A percentile compares a stretch with the other conserved stretches of the same genome.
Conservation (phyloP, 805 yeast genomes). For the Candida taoyuanica region DNA sequence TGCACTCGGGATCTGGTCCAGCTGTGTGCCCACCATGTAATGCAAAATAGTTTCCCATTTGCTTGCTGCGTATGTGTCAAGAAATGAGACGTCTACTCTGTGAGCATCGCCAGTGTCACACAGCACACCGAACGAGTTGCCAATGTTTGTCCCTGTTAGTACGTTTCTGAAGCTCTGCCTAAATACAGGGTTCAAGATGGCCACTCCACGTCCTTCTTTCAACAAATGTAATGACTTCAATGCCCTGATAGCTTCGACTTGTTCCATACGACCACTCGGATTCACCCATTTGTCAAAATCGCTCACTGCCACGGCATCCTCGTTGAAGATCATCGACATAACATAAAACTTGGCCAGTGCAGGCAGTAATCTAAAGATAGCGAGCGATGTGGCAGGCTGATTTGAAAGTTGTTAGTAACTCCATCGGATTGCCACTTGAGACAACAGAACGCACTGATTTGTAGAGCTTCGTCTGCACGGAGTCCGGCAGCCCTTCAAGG, state of each 20-base stretch:
- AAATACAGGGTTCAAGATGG: constrained; percentile 66
- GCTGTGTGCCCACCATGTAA: constrained; percentile 94
- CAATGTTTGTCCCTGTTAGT: constrained; percentile 68
- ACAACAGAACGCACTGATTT: constrained; percentile 43
- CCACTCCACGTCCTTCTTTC: constrained; percentile 46
- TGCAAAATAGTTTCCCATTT: constrained; percentile 96
- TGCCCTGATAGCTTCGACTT: constrained; percentile 74
- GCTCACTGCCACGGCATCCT: constrained; percentile 59
- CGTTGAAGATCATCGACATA: constrained; percentile 81
- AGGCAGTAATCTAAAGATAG: constrained; percentile 86
- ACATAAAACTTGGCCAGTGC: constrained; percentile 84
- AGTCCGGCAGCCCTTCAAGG: constrained; percentile 82
- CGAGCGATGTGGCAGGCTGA: constrained; percentile 85
- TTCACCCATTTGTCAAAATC: constrained; percentile 77
- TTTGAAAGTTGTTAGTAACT: constrained; percentile 14
- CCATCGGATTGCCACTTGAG: not conserved
- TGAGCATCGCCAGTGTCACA: constrained; percentile 52
- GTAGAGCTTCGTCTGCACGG: constrained; percentile 78
- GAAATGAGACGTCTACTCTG: constrained; percentile 54
- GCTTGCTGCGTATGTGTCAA: constrained; percentile 74
- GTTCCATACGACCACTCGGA: constrained; percentile 44
- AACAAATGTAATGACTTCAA: constrained; percentile 73
- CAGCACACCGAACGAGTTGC: constrained; percentile 74
- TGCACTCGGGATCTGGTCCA: constrained; percentile 63
- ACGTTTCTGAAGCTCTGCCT: constrained; percentile 74